Conservation (phyloP, 2,329 filamentous ascomycete species). For the Immersiporthe knoxdaviesiana region DNA sequence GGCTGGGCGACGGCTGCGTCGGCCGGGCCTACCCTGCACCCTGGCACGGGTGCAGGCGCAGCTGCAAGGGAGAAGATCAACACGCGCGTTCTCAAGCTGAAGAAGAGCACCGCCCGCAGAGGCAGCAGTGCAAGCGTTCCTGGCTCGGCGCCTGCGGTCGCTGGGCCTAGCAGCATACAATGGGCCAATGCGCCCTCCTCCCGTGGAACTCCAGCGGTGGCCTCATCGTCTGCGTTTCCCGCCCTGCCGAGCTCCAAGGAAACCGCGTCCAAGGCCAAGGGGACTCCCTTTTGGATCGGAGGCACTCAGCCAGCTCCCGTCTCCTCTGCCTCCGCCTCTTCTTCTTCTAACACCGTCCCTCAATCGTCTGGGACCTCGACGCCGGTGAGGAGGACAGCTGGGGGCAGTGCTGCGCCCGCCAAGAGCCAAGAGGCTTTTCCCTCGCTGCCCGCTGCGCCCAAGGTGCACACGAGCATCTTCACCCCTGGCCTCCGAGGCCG, state of each 20-base stretch:
- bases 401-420: slow-evolving; percentile 23
- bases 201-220: slow-evolving; percentile 29
- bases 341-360: not conserved
- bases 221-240: slow-evolving; percentile 47
- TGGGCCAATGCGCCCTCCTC: slow-evolving; percentile 19
- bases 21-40: slow-evolving; percentile 63
- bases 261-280: not conserved
- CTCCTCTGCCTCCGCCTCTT: not conserved
- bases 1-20: slow-evolving; percentile 64
- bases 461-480: slow-evolving; percentile 64
- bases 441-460: slow-evolving; percentile 77
- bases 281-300: slow-evolving; percentile 33
- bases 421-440: slow-evolving; percentile 71
- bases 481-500: slow-evolving; percentile 56
- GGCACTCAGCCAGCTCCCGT: slow-evolving; percentile 15
- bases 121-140: slow-evolving; percentile 42
- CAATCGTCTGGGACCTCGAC: slow-evolving; percentile 5
- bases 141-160: slow-evolving; percentile 29
- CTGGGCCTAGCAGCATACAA: slow-evolving; percentile 21
- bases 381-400: slow-evolving; percentile 19
- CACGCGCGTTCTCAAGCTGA: slow-evolving; percentile 60
- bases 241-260: slow-evolving; percentile 42
- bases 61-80: slow-evolving; percentile 53
- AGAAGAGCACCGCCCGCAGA: slow-evolving; percentile 59
- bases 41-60: slow-evolving; percentile 40